A percentile compares a stretch with the other conserved stretches of the same genome.
phyloP scores from a whole-genome alignment of 129 eudicot species.

The Lactuca saligna region DNA sequence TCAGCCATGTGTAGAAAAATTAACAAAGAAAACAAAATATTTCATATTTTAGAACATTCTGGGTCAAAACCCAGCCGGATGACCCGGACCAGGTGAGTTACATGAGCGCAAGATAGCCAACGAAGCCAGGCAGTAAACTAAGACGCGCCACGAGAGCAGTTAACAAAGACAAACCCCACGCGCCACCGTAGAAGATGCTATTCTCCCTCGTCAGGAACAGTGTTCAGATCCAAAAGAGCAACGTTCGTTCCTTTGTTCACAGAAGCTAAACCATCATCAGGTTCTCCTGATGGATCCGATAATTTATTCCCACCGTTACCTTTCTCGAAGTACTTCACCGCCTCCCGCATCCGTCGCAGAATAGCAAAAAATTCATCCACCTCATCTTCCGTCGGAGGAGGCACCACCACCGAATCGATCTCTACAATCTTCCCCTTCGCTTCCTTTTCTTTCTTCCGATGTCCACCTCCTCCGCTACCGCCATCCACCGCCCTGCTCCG shows the following conservation, averaged over 20 bases:
- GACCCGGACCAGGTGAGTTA: slow-evolving; percentile 25
- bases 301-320: slow-evolving; percentile 18
- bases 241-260: slow-evolving; percentile 14
- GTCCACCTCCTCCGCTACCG: slow-evolving; percentile 23
- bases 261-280: neutral
- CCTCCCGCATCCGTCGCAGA: slow-evolving; percentile 49
- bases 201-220: slow-evolving; percentile 35
- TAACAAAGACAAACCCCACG: slow-evolving; percentile 10
- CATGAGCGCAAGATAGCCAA: slow-evolving; percentile 31
- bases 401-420: slow-evolving; percentile 30
- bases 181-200: slow-evolving; percentile 22
- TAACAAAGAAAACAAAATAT: neutral
- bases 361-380: slow-evolving; percentile 62
- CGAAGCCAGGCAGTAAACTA: neutral
- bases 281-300: slow-evolving; percentile 24
- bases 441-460: slow-evolving; percentile 24
- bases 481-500: slow-evolving; percentile 33
- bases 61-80: slow-evolving; percentile 30
- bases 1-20: neutral
- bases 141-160: slow-evolving; percentile 4
- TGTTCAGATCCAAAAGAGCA: slow-evolving; percentile 31
- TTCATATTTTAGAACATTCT: neutral
- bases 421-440: slow-evolving; percentile 14
- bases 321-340: slow-evolving; percentile 41
- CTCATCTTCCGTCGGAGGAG: slow-evolving; percentile 54